Evolutionary conservation across 345 rosid genomes (phyloP).

Genomic region (Durio zibethinus): DNA sequence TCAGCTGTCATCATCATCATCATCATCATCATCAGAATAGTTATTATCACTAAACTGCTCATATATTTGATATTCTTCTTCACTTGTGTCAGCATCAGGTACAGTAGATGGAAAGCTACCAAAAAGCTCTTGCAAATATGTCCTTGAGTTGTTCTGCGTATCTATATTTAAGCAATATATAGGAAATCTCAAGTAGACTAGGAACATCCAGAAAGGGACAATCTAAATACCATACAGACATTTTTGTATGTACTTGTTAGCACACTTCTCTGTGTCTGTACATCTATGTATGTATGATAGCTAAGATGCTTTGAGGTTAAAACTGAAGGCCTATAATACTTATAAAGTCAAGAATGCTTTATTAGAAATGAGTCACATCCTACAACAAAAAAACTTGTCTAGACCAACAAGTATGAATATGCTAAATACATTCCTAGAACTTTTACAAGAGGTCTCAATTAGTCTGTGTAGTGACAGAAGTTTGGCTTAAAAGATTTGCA

Average conservation of each 20-base stretch:
- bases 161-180: slow-evolving; percentile 43
- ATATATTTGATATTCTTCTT: slow-evolving; percentile 75
- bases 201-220: neutral
- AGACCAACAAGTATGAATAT: neutral
- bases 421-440: neutral
- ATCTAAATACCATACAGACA: neutral
- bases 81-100: slow-evolving; percentile 45
- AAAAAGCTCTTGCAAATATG: slow-evolving; percentile 83
- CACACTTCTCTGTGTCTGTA: neutral
- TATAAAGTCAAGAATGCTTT: neutral
- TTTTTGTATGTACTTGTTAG: neutral
- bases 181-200: slow-evolving; percentile 41
- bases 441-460: neutral
- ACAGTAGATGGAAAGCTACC: slow-evolving; percentile 63
- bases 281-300: neutral
- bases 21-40: slow-evolving; percentile 36
- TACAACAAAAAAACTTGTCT: neutral
- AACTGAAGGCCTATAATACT: neutral
- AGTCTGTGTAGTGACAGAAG: neutral
- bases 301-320: neutral
- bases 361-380: neutral
- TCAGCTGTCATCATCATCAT: slow-evolving; percentile 20
- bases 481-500: neutral
- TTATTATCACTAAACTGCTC: slow-evolving; percentile 71
- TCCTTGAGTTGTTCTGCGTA: slow-evolving; percentile 65